phyloP scores from a whole-genome alignment of 2,329 filamentous ascomycete species.

The Fusarium compactum region DNA sequence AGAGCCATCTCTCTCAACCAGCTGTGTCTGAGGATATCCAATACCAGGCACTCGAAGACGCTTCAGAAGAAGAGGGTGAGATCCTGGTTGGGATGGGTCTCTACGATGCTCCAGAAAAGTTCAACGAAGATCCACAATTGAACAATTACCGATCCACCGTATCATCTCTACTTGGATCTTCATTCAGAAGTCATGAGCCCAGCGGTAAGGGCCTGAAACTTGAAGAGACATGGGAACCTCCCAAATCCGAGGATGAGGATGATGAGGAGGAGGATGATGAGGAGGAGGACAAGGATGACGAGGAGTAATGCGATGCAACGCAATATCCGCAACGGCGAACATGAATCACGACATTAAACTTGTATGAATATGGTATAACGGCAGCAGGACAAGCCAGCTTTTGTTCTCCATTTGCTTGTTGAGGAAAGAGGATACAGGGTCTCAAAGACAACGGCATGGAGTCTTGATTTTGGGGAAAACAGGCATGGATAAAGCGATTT shows the following conservation, averaged over 20 bases:
- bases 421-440: slow-evolving; percentile 12
- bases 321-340: slow-evolving; percentile 2
- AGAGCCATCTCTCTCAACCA: slow-evolving; percentile 62
- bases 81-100: slow-evolving; percentile 86
- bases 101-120: slow-evolving; percentile 77
- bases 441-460: slow-evolving; percentile 20
- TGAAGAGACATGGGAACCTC: slow-evolving; percentile 83
- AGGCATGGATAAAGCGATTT: slow-evolving; percentile 25
- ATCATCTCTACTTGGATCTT: slow-evolving; percentile 65
- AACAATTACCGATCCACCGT: slow-evolving; percentile 68
- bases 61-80: slow-evolving; percentile 70
- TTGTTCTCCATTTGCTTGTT: neutral
- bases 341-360: slow-evolving; percentile 38
- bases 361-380: slow-evolving; percentile 36
- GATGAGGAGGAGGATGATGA: slow-evolving; percentile 58
- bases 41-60: slow-evolving; percentile 63
- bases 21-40: slow-evolving; percentile 63
- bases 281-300: slow-evolving; percentile 38
- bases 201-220: slow-evolving; percentile 81
- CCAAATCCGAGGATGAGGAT: slow-evolving; percentile 70
- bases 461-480: slow-evolving; percentile 25
- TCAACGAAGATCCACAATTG: slow-evolving; percentile 61
- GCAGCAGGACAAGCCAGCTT: slow-evolving; percentile 15
- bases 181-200: slow-evolving; percentile 59
- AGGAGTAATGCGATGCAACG: slow-evolving; percentile 45